phyloP scores from a whole-genome alignment of 2,329 filamentous ascomycete species.

The Ramichloridium luteum region DNA sequence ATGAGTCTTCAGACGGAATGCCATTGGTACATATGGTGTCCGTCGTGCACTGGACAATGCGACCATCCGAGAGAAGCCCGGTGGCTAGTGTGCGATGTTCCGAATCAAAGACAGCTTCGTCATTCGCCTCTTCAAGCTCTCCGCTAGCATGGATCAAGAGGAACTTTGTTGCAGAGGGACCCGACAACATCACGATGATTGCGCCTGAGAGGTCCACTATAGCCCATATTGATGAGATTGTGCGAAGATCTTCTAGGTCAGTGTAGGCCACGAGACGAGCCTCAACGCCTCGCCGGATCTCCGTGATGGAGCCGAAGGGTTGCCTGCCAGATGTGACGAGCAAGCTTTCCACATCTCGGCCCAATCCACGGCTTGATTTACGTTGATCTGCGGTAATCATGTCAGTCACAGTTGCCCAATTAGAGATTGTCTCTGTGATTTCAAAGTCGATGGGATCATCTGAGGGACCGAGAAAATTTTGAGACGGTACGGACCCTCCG shows the following conservation, averaged over 20 bases:
- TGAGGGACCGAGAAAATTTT: background rate
- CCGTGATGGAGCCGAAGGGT: constrained; percentile 33
- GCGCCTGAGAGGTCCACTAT: constrained; percentile 23
- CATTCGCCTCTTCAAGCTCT: constrained; percentile 10
- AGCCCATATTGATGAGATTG: constrained; percentile 26
- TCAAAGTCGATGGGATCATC: constrained; percentile 31
- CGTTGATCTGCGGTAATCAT: constrained; percentile 22
- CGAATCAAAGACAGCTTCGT: constrained; percentile 15
- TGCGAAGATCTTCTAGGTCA: constrained; percentile 17
- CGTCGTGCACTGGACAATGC: constrained; percentile 21
- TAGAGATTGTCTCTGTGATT: constrained; percentile 50
- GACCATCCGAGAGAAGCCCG: constrained; percentile 10
- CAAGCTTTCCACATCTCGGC: constrained; percentile 16
- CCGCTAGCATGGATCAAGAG: constrained; percentile 8
- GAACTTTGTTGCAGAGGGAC: constrained; percentile 17
- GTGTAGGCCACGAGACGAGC: constrained; percentile 21
- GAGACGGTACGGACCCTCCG: constrained; percentile 7
- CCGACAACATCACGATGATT: constrained; percentile 27
- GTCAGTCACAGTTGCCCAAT: constrained; percentile 46
- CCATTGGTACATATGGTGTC: too few species aligned
- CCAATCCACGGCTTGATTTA: constrained; percentile 14
- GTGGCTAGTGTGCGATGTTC: constrained; percentile 17
- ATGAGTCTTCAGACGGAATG: too few species aligned
- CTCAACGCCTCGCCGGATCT: constrained; percentile 31
- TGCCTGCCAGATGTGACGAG: constrained; percentile 32